phyloP scores from a whole-genome alignment of 768 basidiomycete species.

The Pholiota molesta region DNA sequence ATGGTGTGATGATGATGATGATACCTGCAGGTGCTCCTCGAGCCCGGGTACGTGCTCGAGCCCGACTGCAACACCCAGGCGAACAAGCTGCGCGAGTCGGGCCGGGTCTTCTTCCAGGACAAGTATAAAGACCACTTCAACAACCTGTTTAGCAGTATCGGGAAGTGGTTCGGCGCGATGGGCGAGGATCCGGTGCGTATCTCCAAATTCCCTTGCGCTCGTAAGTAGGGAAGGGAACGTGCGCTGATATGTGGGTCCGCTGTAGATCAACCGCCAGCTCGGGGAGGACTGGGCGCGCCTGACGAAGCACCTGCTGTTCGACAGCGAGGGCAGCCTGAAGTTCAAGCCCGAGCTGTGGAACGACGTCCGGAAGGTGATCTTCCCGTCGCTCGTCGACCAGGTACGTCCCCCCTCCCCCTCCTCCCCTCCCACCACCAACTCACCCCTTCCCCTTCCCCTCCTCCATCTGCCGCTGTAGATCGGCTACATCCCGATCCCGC shows the following conservation, averaged over 20 bases:
- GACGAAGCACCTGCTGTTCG: slow-evolving; percentile 83
- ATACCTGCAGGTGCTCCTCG: slow-evolving; percentile 59
- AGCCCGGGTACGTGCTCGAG: slow-evolving; percentile 86
- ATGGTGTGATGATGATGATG: neutral
- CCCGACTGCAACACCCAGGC: slow-evolving; percentile 72
- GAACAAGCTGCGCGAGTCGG: slow-evolving; percentile 63
- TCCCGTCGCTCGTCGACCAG: slow-evolving; percentile 78
- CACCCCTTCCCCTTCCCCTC: too few relatives aligned
- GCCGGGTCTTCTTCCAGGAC: slow-evolving; percentile 75
- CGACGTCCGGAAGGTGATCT: slow-evolving; percentile 82
- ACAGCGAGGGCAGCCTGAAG: slow-evolving; percentile 77
- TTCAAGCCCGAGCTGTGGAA: slow-evolving; percentile 92
- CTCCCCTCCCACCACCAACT: neutral
- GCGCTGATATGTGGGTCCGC: too few relatives aligned
- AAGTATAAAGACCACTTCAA: slow-evolving; percentile 78
- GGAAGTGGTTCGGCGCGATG: slow-evolving; percentile 84
- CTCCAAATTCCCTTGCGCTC: too few relatives aligned
- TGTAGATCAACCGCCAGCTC: slow-evolving; percentile 66
- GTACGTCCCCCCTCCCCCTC: slow-evolving; percentile 38
- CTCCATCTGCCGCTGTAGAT: slow-evolving; percentile 47
- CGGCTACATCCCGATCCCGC: slow-evolving; percentile 87
- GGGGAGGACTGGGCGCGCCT: slow-evolving; percentile 84
- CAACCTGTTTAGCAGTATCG: slow-evolving; percentile 67
- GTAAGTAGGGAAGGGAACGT: too few relatives aligned
- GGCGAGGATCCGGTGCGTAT: slow-evolving; percentile 72